Evolutionary conservation across 2,329 filamentous ascomycete genomes (phyloP).

Genomic region (Aspergillus aculeatinus): DNA sequence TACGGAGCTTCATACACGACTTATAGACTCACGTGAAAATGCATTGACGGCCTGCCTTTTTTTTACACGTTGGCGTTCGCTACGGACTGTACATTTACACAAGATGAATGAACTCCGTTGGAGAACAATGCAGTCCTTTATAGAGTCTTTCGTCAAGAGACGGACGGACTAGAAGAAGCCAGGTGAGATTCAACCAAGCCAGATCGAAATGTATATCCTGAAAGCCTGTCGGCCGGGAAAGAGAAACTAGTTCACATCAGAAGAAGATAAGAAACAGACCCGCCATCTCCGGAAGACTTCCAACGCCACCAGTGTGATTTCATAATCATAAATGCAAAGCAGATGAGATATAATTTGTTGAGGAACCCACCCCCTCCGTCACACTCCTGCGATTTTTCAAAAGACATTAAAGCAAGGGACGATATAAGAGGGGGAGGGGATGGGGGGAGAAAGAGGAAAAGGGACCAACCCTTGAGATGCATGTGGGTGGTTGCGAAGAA

Average conservation of each 20-base stretch:
- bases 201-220: constrained; percentile 13
- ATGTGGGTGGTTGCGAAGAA: neutral
- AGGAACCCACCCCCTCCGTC: constrained; percentile 17
- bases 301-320: constrained; percentile 24
- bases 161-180: neutral
- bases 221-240: constrained; percentile 5
- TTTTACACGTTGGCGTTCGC: neutral
- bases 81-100: neutral
- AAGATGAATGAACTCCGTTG: neutral
- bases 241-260: constrained; percentile 27
- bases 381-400: constrained; percentile 27
- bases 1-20: neutral
- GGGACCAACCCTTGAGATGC: neutral
- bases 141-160: neutral
- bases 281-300: constrained; percentile 25
- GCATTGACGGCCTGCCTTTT: neutral
- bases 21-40: neutral
- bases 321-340: constrained; percentile 30
- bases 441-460: constrained; percentile 1
- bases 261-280: constrained; percentile 23
- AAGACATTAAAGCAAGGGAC: constrained; percentile 6
- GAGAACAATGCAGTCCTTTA: neutral
- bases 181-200: neutral
- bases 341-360: constrained; percentile 26
- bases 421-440: neutral